These are phyloP conservation scores for Colletotrichum brevisporum DNA, from an alignment of 2,329 filamentous ascomycete species.

Conservation along the genomic window DNA sequence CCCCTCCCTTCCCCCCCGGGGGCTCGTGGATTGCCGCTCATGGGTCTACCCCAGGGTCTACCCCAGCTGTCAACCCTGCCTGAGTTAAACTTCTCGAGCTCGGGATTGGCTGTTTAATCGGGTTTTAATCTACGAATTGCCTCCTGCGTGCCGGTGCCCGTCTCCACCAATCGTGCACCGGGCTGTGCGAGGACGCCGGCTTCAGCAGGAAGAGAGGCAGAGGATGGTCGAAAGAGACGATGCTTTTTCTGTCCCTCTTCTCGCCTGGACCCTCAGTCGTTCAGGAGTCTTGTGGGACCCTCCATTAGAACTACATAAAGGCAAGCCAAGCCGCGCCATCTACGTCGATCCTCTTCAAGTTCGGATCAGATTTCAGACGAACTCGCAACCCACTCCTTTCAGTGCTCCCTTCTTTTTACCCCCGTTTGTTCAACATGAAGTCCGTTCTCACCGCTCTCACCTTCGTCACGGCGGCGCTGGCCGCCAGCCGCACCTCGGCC, in stretches of 20 bases:
- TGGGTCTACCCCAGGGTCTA: slow-evolving; percentile 8
- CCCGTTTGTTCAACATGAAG: slow-evolving; percentile 27
- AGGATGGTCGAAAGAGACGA: neutral
- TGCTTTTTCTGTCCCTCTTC: neutral
- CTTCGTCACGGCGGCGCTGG: slow-evolving; percentile 36
- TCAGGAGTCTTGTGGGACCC: slow-evolving; percentile 2
- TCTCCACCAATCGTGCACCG: slow-evolving; percentile 25
- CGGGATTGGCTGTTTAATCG: slow-evolving; percentile 27
- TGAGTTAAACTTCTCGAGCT: slow-evolving; percentile 13
- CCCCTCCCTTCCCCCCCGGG: neutral
- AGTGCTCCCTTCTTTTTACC: neutral
- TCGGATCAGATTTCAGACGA: slow-evolving; percentile 18
- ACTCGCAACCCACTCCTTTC: neutral
- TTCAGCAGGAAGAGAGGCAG: neutral
- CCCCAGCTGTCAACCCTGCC: slow-evolving; percentile 5
- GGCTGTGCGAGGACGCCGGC: neutral
- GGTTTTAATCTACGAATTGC: slow-evolving; percentile 16
- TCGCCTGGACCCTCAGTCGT: neutral
- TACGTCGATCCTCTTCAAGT: neutral
- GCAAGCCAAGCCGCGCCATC: slow-evolving; percentile 10
- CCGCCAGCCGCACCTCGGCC: slow-evolving; percentile 47
- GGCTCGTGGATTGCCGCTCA: slow-evolving; percentile 1
- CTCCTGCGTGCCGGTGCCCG: slow-evolving; percentile 13
- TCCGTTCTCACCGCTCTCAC: slow-evolving; percentile 20
- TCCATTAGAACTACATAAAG: slow-evolving; percentile 21